Base-by-base conservation (phyloP, 768 basidiomycete genomes). In the Collybia mongolica region DNA sequence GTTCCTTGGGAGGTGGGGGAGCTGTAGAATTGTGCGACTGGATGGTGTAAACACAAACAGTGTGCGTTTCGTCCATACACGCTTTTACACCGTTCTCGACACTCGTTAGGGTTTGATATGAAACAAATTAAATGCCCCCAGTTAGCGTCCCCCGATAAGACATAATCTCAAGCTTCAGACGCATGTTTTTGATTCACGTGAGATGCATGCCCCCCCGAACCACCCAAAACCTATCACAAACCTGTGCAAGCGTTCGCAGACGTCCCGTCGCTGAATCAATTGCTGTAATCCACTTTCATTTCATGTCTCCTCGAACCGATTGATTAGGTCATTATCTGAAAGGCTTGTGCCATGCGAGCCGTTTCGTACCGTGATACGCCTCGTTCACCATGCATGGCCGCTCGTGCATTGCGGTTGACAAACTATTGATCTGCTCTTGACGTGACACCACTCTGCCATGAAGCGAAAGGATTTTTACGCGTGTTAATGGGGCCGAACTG, bases 1-100 rank as follows among this genome's bases (percentile, higher is more conserved):
- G 77, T 90, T 29, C 85, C 89, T 52, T 92, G 90, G 90, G 87
- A 87, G 66, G 74, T 81, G 7, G 90, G 82, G 46, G 90, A 90
- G 59, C 59, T 92, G 66, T 90, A 77, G 64, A 39, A 7, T 29
- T 19, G 15, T 48, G 32, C 39, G n/a, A 23, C 39, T 14, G n/a
- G 46, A 36, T n/a, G 28, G 32, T 41, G 46, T 40, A 28, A 39
- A 17, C n/a, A 20, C 38, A 39, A 39, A 20, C 26, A 57, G 44
- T 53, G 59, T 58, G 44, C 53, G 55, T 60, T 51, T 47, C 45
- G 46, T 38, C 52, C 48, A 47, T 38, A 35, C 20, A 18, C 41
- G 44, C 38, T 35, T 51, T 48, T 53, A 49, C 52, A 46, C 32
- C 11, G 32, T 32, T 12, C 5, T 14, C 5, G 14, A 32, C 32